A percentile compares a stretch with the other conserved stretches of the same genome.
Evolutionary conservation across 805 yeast species (phyloP).

Genomic region (Candida alai): DNA sequence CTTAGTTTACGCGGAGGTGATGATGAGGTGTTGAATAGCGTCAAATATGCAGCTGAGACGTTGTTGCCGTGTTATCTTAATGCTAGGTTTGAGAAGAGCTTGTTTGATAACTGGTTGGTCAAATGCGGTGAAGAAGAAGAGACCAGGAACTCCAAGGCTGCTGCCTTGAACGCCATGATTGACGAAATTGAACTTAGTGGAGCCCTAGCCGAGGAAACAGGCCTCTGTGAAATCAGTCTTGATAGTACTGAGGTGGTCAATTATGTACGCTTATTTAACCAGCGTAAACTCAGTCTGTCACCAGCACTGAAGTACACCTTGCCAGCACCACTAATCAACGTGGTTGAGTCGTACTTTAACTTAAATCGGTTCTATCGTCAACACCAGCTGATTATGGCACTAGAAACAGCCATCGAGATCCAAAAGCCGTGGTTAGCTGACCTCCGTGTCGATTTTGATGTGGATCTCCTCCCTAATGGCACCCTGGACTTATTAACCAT

Average conservation of each 20-base stretch:
- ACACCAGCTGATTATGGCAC: constrained; percentile 18
- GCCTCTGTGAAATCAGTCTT: constrained; percentile 19
- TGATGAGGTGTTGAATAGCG: constrained; percentile 53
- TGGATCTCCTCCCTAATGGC: constrained; percentile 34
- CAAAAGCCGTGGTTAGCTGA: constrained; percentile 22
- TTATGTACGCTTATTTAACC: constrained; percentile 36
- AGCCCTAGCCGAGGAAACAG: constrained; percentile 11
- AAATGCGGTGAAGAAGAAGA: constrained; percentile 10
- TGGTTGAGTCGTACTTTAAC: constrained; percentile 48
- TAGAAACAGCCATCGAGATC: constrained; percentile 23
- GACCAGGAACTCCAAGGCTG: constrained; percentile 9
- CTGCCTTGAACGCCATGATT: constrained; percentile 7
- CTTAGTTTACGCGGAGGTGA: constrained; percentile 80
- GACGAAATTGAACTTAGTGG: constrained; percentile 5
- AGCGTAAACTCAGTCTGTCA: constrained; percentile 71
- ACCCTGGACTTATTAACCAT: constrained; percentile 33
- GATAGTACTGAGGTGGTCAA: constrained; percentile 31
- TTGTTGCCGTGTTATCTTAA: constrained; percentile 77
- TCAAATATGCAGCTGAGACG: constrained; percentile 78
- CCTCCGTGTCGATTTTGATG: constrained; percentile 22
- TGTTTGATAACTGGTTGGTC: constrained; percentile 20
- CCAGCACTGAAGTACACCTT: constrained; percentile 75
- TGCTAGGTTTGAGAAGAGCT: constrained; percentile 62
- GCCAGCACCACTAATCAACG: constrained; percentile 59
- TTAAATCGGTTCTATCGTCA: constrained; percentile 20